Conservation (phyloP, 1,284 basidiomycete genomes). For the Moniliophthora roreri region DNA sequence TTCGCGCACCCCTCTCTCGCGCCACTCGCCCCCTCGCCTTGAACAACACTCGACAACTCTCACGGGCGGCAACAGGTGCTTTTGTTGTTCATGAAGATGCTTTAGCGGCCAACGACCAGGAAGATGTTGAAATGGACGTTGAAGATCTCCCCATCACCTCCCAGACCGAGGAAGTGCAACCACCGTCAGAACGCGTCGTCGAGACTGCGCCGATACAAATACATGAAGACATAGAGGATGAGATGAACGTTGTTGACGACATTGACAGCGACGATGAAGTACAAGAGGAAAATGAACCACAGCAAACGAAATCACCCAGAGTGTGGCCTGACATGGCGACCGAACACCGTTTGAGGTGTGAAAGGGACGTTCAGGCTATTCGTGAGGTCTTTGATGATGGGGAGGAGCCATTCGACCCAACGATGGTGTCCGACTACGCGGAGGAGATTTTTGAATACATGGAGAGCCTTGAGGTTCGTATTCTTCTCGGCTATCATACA, state of each 20-base stretch:
- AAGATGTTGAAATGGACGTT: conserved; percentile 60
- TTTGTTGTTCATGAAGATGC: conserved; percentile 19
- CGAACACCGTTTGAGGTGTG: conserved; percentile 52
- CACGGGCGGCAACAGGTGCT: conserved; percentile 30
- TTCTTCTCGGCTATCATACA: conserved; percentile 3
- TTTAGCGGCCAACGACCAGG: conserved; percentile 34
- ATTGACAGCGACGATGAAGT: conserved; percentile 29
- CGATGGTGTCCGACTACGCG: conserved; percentile 98
- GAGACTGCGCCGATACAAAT: conserved; percentile 53
- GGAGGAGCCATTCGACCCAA: conserved; percentile 86
- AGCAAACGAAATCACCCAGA: conserved; percentile 40
- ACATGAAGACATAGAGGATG: conserved; percentile 34
- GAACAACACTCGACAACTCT: conserved; percentile 36
- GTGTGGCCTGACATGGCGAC: conserved; percentile 73
- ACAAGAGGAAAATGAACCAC: conserved; percentile 27
- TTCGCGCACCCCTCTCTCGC: conserved; percentile 23
- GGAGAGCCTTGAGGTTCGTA: conserved; percentile 82
- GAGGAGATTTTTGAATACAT: conserved; percentile 98
- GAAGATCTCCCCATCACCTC: conserved; percentile 31
- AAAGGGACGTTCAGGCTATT: conserved; percentile 64
- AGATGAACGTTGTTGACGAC: neutral
- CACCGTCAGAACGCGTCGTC: neutral
- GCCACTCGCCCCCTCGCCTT: conserved; percentile 37
- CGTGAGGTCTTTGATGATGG: conserved; percentile 77
- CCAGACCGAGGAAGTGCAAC: conserved; percentile 34